Base-by-base conservation (phyloP, 2,329 filamentous ascomycete species). In the Ophiostoma perfectum region DNA sequence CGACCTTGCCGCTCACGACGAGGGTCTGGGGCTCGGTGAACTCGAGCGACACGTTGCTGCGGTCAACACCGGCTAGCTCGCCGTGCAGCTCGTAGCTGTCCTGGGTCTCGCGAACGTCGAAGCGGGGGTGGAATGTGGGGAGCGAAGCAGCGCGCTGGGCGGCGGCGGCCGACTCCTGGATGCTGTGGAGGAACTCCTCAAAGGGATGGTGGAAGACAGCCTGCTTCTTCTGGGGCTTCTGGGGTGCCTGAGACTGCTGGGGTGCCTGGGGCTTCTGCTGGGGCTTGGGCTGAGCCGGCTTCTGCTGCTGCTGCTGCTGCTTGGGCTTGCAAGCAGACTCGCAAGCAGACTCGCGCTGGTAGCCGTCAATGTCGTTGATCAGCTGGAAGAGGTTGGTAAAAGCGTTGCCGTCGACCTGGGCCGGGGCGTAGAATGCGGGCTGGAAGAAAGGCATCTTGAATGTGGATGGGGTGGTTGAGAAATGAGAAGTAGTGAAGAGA, bases 1-100 rank as follows among this genome's bases (percentile, higher is more conserved):
- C 90, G 68, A 87, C 83, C 72, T 83, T 86, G 75, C 91, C 91
- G 69, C 85, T 86, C 76, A 95, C 82, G 71, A 86, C 83, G 60
- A 94, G 80, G 16, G 90, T 93, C 79, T 91, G 88, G 58, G 84
- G 81, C 76, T 94, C 90, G 69, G 86, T 88, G 82, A 93, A 94
- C 75, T 94, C 90, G 75, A 94, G 90, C 76, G 84, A 81, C 75
- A 95, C 81, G 74, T 93, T 82, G 73, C 91, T 87, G 79, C 91
- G 90, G 71, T 85, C 84, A 73, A 93, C 82, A 68, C 91, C 91
- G 0, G 91, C 88, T 5, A 94, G 86, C 78, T 94, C 91, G 74
- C 91, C 91, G 74, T 93, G 87, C 27, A 94, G 88, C 78, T 94
- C 88, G 76, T 92, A 94, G 71, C 81, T 77, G 5, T 86, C 79